These are phyloP conservation scores for Friedmanniomyces simplex DNA, from an alignment of 495 filamentous ascomycete genomes.

Conservation along the genomic window DNA sequence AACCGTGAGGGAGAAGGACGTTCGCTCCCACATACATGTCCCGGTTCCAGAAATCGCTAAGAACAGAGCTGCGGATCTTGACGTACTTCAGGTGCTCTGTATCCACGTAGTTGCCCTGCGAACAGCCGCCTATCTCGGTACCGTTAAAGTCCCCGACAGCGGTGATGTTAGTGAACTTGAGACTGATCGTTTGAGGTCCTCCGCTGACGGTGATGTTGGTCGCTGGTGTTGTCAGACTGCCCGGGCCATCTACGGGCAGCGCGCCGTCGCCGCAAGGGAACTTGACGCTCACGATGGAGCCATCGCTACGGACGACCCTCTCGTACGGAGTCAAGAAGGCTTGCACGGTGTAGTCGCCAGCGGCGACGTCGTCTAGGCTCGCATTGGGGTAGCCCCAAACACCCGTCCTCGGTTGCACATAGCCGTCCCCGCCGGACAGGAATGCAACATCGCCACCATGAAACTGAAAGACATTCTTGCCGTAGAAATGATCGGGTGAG, in stretches of 20 bases:
- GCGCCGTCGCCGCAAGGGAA: slow-evolving; percentile 23
- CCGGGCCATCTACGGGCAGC: slow-evolving; percentile 6
- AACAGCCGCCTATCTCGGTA: slow-evolving; percentile 20
- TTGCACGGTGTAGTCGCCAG: slow-evolving; percentile 16
- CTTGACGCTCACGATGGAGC: slow-evolving; percentile 15
- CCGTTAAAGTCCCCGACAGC: slow-evolving; percentile 9
- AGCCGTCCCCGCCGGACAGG: slow-evolving; percentile 9
- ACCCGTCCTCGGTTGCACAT: not conserved
- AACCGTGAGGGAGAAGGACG: slow-evolving; percentile 16
- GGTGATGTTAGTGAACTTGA: slow-evolving; percentile 14
- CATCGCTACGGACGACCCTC: slow-evolving; percentile 14
- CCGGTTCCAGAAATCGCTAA: slow-evolving; percentile 19
- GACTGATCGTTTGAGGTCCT: slow-evolving; percentile 6
- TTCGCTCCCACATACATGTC: slow-evolving; percentile 23
- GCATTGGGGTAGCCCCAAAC: slow-evolving; percentile 17
- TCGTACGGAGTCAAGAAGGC: slow-evolving; percentile 17
- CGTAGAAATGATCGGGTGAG: slow-evolving; percentile 18
- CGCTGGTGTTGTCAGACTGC: slow-evolving; percentile 7
- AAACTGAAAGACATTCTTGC: slow-evolving; percentile 15
- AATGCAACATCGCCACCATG: not conserved
- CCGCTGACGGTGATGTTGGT: slow-evolving; percentile 14
- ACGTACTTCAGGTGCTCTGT: slow-evolving; percentile 17
- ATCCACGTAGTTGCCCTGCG: slow-evolving; percentile 23
- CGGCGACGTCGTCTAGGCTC: slow-evolving; percentile 5
- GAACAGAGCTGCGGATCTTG: slow-evolving; percentile 19